phyloP scores from a whole-genome alignment of 495 filamentous ascomycete species.

The Hyaloscypha finlandica region DNA sequence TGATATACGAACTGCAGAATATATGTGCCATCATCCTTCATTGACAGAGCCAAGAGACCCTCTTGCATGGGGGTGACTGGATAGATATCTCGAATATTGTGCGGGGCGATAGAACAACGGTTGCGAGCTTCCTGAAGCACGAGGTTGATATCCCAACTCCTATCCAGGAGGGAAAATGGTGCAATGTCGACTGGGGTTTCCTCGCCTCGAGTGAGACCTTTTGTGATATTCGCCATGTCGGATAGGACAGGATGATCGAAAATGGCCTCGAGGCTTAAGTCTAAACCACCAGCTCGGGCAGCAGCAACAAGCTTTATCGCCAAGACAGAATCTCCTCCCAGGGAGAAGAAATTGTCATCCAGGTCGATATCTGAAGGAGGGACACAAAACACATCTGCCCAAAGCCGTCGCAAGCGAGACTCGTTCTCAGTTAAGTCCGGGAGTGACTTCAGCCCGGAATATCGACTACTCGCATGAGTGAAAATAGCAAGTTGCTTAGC shows the following conservation, averaged over 20 bases:
- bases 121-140: not conserved
- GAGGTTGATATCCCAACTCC: too few relatives aligned
- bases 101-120: not conserved
- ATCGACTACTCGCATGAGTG: too few relatives aligned
- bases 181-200: not conserved
- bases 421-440: too few relatives aligned
- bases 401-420: not conserved
- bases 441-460: too few relatives aligned
- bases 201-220: not conserved
- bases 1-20: not conserved
- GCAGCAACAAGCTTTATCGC: not conserved
- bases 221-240: not conserved
- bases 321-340: constrained; percentile 1
- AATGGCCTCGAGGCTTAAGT: not conserved
- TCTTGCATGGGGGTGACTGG: not conserved
- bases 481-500: too few relatives aligned
- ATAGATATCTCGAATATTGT: not conserved
- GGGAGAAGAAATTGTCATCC: not conserved
- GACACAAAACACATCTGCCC: not conserved
- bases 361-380: not conserved
- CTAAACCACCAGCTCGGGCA: not conserved
- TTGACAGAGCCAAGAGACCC: not conserved
- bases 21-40: not conserved
- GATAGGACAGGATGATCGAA: not conserved
- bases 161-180: not conserved